These are phyloP conservation scores for Lagenaria siceraria DNA, from an alignment of 306 rosid genomes.

Conservation along the genomic window DNA sequence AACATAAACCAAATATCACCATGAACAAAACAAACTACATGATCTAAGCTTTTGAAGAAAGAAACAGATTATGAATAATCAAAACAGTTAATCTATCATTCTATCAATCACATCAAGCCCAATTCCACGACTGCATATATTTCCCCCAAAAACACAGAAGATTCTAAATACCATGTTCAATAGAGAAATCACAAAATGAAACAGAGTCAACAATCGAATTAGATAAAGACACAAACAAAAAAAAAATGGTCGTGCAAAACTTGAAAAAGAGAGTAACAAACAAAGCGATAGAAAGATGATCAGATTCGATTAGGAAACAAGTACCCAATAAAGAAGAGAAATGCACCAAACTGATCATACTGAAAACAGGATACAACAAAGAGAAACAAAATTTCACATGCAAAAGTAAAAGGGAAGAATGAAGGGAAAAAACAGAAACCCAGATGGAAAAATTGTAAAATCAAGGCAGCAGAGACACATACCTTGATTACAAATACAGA, in stretches of 20 bases:
- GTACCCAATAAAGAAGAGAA: not conserved
- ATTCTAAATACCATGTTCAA: not conserved
- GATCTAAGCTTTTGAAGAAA: not conserved
- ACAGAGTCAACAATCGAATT: not conserved
- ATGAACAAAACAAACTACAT: not conserved
- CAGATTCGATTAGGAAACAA: not conserved
- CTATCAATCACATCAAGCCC: not conserved
- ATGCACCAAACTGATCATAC: not conserved
- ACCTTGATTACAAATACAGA: not conserved
- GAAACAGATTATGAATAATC: not conserved
- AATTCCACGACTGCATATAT: not conserved
- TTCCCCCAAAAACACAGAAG: not conserved
- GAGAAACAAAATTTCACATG: not conserved
- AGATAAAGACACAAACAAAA: not conserved
- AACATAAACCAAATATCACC: not conserved
- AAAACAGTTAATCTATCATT: not conserved
- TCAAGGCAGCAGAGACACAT: not conserved
- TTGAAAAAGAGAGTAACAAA: too few species aligned
- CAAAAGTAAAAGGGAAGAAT: not conserved
- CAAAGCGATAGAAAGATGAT: not conserved
- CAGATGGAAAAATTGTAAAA: not conserved
- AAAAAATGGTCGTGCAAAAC: not conserved
- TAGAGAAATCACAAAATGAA: not conserved
- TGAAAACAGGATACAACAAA: not conserved
- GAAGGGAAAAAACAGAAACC: not conserved